Evolutionary conservation across 2,329 filamentous ascomycete genomes (phyloP).

Genomic region (Alternaria ethzedia): DNA sequence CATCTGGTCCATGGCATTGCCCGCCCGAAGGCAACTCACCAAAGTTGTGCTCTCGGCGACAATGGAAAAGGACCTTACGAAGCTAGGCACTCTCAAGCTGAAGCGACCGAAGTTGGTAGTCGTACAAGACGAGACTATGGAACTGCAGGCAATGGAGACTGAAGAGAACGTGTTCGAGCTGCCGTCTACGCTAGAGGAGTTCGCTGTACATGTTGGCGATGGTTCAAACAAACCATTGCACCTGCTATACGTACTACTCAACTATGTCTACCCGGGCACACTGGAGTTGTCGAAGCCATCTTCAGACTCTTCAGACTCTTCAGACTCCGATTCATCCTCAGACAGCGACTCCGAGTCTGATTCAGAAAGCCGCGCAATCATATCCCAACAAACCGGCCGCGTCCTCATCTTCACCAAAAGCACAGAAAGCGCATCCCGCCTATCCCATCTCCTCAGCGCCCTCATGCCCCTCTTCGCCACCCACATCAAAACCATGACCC

Average conservation of each 20-base stretch:
- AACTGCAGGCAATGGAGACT: constrained; percentile 25
- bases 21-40: constrained; percentile 59
- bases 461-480: constrained; percentile 65
- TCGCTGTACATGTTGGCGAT: constrained; percentile 57
- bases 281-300: constrained; percentile 11
- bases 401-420: constrained; percentile 89
- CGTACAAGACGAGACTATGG: constrained; percentile 63
- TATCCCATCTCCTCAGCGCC: constrained; percentile 78
- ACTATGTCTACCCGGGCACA: constrained; percentile 51
- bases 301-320: constrained; percentile 23
- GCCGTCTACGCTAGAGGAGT: constrained; percentile 57
- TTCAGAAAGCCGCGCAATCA: constrained; percentile 3
- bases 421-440: constrained; percentile 84
- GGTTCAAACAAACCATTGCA: constrained; percentile 73
- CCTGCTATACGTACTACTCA: constrained; percentile 76
- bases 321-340: constrained; percentile 8
- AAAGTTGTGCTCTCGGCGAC: constrained; percentile 92
- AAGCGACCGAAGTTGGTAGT: constrained; percentile 77
- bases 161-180: constrained; percentile 60
- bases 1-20: constrained; percentile 41
- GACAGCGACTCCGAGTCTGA: constrained; percentile 21
- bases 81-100: constrained; percentile 76
- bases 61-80: constrained; percentile 84
- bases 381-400: constrained; percentile 33
- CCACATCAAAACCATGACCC: constrained; percentile 74